Percentiles rank a stretch among this genome's conserved stretches.
Evolutionary conservation across 352 stramenopile species (phyloP).

Genomic region (Elongisporangium prolatum): DNA sequence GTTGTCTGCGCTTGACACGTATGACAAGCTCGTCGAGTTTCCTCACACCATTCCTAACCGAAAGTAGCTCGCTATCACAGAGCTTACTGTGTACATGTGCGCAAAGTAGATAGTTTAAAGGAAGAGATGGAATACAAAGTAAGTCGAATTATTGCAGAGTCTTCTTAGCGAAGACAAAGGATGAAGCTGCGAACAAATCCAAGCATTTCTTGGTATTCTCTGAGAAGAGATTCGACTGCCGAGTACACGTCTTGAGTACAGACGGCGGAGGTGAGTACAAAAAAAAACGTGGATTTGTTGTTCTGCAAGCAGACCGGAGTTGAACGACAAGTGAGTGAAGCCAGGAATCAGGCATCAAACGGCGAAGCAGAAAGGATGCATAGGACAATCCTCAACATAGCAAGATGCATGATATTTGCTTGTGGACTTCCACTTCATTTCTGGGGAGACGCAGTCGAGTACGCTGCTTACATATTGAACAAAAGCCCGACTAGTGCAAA

Average conservation of each 20-base stretch:
- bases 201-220: conserved; percentile 7
- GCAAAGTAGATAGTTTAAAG: too few relatives aligned
- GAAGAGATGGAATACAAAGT: too few relatives aligned
- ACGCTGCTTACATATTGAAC: conserved; percentile 23
- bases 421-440: conserved; percentile 16
- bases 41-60: too few relatives aligned
- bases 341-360: conserved; percentile 22
- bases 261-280: conserved; percentile 21
- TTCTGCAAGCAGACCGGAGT: conserved; percentile 21
- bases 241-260: conserved; percentile 6
- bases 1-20: too few relatives aligned
- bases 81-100: too few relatives aligned
- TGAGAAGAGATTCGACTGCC: conserved; percentile 4
- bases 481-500: conserved; percentile 13
- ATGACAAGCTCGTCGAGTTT: too few relatives aligned
- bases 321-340: too few relatives aligned
- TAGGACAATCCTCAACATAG: conserved; percentile 22
- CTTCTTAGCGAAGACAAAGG: conserved; percentile 6
- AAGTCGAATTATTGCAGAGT: too few relatives aligned
- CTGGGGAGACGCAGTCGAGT: too few relatives aligned
- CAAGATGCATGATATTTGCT: conserved; percentile 21
- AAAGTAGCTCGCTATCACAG: too few relatives aligned
- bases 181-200: conserved; percentile 6
- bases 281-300: conserved; percentile 15
- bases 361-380: conserved; percentile 30